Percentiles rank a stretch among this genome's conserved stretches.
These are phyloP conservation scores for Themeda triandra DNA, from an alignment of 176 grass and related monocot genomes.

Conservation along the genomic window DNA sequence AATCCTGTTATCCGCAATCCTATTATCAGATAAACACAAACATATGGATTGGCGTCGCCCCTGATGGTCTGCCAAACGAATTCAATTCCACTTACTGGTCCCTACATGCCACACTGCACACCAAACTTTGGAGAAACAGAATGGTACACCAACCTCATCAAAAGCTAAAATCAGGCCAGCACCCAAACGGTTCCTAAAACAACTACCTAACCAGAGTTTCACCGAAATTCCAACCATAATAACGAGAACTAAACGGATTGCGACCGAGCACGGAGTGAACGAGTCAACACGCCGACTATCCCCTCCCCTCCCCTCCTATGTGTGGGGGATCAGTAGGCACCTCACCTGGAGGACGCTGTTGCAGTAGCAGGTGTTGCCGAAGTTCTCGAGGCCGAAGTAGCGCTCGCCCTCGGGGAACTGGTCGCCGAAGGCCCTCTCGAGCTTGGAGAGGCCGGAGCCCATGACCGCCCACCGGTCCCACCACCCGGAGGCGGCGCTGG, in stretches of 20 bases:
- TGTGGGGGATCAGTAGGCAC: not conserved
- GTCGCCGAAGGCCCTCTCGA: conserved; percentile 89
- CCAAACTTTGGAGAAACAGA: not conserved
- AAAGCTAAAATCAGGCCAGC: not conserved
- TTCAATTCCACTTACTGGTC: not conserved
- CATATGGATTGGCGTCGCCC: not conserved
- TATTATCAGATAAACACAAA: not conserved
- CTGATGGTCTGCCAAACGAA: not conserved
- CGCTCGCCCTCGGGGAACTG: conserved; percentile 92
- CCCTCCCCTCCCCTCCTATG: not conserved
- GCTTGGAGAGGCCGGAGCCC: conserved; percentile 69
- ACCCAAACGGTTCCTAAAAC: not conserved
- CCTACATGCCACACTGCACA: not conserved
- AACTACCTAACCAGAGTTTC: not conserved
- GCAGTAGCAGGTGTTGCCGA: conserved; percentile 98
- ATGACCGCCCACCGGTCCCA: conserved; percentile 82
- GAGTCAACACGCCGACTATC: not conserved
- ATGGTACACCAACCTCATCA: not conserved
- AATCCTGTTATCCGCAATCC: not conserved
- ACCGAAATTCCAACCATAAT: not conserved
- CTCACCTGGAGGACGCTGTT: conserved; percentile 96
- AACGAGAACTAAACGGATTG: not conserved
- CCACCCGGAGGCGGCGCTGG: conserved; percentile 61
- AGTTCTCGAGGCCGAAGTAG: conserved; percentile 98
- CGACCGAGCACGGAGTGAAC: conserved; percentile 7